These are phyloP conservation scores for Periconia macrospinosa DNA, from an alignment of 2,329 filamentous ascomycete genomes.

Conservation along the genomic window DNA sequence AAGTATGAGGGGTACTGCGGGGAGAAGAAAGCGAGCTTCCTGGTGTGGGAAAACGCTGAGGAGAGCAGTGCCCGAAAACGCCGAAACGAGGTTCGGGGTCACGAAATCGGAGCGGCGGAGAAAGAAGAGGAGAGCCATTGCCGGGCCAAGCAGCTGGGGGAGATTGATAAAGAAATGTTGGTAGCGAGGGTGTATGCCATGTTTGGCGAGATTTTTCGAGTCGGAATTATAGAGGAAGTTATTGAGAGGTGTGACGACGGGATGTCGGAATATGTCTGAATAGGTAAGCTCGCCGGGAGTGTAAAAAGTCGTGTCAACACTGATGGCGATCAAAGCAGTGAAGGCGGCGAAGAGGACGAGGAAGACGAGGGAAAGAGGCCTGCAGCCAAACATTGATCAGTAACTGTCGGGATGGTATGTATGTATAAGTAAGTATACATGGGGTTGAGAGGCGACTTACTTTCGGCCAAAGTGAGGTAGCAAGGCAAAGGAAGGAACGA, in stretches of 20 bases:
- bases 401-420: background rate
- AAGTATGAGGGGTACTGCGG: slow-evolving; percentile 74
- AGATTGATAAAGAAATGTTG: slow-evolving; percentile 56
- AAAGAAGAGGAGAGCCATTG: slow-evolving; percentile 50
- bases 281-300: slow-evolving; percentile 62
- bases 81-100: slow-evolving; percentile 70
- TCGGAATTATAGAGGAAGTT: slow-evolving; percentile 56
- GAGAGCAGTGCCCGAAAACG: slow-evolving; percentile 69
- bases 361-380: slow-evolving; percentile 62
- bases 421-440: background rate
- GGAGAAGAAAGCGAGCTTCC: slow-evolving; percentile 76
- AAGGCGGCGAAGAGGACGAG: slow-evolving; percentile 66
- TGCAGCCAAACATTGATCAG: slow-evolving; percentile 29
- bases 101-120: slow-evolving; percentile 49
- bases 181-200: slow-evolving; percentile 57
- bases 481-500: slow-evolving; percentile 80
- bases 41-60: slow-evolving; percentile 78
- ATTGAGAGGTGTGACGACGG: slow-evolving; percentile 56
- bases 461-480: slow-evolving; percentile 83
- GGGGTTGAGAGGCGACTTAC: slow-evolving; percentile 53
- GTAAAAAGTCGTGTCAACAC: slow-evolving; percentile 86
- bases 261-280: slow-evolving; percentile 61
- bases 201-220: slow-evolving; percentile 52
- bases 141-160: slow-evolving; percentile 56
- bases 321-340: slow-evolving; percentile 73